Evolutionary conservation across 371 early-diverging fungal species (phyloP).

Genomic region (Batkoa obscura): DNA sequence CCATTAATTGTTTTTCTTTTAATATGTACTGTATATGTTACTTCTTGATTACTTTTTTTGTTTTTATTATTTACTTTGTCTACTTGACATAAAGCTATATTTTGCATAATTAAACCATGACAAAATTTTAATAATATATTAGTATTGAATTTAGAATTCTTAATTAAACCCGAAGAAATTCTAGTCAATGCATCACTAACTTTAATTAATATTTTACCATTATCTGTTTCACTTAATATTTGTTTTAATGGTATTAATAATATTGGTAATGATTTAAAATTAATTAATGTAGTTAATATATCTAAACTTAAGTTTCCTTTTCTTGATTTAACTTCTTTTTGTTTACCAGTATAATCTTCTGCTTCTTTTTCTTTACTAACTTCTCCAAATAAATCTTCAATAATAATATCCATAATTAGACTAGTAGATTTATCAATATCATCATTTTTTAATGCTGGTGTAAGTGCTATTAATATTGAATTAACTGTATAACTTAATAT

Average conservation of each 20-base stretch:
- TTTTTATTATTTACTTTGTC: constrained; percentile 15
- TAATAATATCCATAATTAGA: constrained; percentile 42
- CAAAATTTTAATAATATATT: constrained; percentile 55
- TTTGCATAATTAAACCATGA: constrained; percentile 65
- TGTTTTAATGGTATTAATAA: constrained; percentile 72
- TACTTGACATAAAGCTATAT: constrained; percentile 27
- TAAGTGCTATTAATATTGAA: constrained; percentile 42
- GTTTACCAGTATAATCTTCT: constrained; percentile 70
- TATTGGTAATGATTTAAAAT: constrained; percentile 36
- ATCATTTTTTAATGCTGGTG: constrained; percentile 36
- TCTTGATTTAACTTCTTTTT: constrained; percentile 65
- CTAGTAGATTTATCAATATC: constrained; percentile 60
- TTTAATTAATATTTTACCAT: constrained; percentile 43
- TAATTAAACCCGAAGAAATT: constrained; percentile 53
- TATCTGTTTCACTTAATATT: constrained; percentile 64
- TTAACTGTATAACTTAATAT: constrained; percentile 83
- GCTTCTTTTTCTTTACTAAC: constrained; percentile 75
- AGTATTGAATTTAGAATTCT: constrained; percentile 45
- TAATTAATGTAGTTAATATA: constrained; percentile 37
- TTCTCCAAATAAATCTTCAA: constrained; percentile 80
- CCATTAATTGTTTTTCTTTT: constrained; percentile 25
- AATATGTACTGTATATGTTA: constrained; percentile 49
- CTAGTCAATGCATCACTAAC: constrained; percentile 60
- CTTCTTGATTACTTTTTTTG: constrained; percentile 27
- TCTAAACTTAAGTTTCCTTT: constrained; percentile 72